Conservation (phyloP, 805 yeast genomes). For the Spathaspora girioi region DNA sequence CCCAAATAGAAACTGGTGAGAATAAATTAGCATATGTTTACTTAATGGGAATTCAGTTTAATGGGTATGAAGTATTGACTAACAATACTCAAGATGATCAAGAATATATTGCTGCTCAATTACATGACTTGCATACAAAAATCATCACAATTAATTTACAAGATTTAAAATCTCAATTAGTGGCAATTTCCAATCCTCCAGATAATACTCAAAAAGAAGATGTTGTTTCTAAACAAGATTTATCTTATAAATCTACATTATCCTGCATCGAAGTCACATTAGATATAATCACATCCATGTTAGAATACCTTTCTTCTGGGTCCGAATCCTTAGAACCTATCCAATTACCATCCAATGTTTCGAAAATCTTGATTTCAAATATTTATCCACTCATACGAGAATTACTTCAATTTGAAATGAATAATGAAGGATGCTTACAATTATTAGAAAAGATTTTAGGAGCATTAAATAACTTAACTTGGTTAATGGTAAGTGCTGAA, state of each 20-base stretch:
- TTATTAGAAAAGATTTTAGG: conserved; percentile 55
- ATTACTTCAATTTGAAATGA: conserved; percentile 33
- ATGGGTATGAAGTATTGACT: conserved; percentile 32
- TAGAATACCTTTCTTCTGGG: conserved; percentile 48
- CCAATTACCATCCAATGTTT: conserved; percentile 16
- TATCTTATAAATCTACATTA: conserved; percentile 43
- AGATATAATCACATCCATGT: conserved; percentile 72
- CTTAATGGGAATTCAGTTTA: conserved; percentile 41
- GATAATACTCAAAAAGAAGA: conserved; percentile 39
- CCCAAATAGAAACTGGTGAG: conserved; percentile 13
- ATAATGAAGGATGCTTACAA: conserved; percentile 21
- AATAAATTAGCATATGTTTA: conserved; percentile 30
- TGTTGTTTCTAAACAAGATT: conserved; percentile 18
- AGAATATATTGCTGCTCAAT: conserved; percentile 15
- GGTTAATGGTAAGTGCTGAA: conserved; percentile 45
- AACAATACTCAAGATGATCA: conserved; percentile 16
- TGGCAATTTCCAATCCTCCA: conserved; percentile 13
- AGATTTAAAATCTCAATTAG: conserved; percentile 21
- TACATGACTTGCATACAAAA: conserved; percentile 18
- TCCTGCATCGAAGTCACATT: conserved; percentile 67
- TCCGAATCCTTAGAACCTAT: conserved; percentile 14
- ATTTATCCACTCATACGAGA: conserved; percentile 32
- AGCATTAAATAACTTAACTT: conserved; percentile 68
- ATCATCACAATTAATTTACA: conserved; percentile 27
- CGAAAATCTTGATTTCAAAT: conserved; percentile 15